phyloP scores from a whole-genome alignment of 306 rosid species.

The Oemleria cerasiformis region DNA sequence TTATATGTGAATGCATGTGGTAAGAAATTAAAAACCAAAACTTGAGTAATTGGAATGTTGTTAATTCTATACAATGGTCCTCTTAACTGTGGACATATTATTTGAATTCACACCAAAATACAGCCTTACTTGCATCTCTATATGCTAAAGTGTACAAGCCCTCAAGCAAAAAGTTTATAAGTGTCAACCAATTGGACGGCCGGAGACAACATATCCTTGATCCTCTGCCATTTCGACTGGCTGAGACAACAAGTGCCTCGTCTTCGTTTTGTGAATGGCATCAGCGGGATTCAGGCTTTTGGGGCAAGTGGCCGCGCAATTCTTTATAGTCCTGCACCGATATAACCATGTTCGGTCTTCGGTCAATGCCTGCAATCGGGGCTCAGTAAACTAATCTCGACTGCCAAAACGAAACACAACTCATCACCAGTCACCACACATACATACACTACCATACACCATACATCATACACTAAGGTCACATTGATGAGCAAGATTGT shows the following conservation, averaged over 20 bases:
- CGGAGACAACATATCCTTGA: background rate
- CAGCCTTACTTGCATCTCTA: background rate
- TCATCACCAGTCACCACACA: background rate
- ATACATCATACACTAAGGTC: too few species aligned
- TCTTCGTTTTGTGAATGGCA: slow-evolving; percentile 43
- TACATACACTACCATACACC: too few species aligned
- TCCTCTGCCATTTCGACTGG: background rate
- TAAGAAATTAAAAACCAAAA: too few species aligned
- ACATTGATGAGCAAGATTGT: too few species aligned
- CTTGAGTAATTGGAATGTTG: too few species aligned
- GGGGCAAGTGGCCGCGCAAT: slow-evolving; percentile 41
- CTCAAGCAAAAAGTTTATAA: background rate
- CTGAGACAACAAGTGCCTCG: slow-evolving; percentile 14
- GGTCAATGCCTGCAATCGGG: slow-evolving; percentile 31
- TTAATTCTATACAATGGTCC: too few species aligned
- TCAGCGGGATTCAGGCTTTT: slow-evolving; percentile 35
- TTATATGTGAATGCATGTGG: too few species aligned
- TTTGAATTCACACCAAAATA: too few species aligned
- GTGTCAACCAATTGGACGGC: background rate
- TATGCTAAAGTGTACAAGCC: background rate
- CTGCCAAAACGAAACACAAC: slow-evolving; percentile 15
- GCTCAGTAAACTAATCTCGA: slow-evolving; percentile 26
- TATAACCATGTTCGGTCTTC: slow-evolving; percentile 26
- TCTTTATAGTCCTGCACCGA: slow-evolving; percentile 27
- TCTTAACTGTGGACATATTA: too few species aligned